A percentile compares a stretch with the other conserved stretches of the same genome.
These are phyloP conservation scores for Mucor plumbeus DNA, from an alignment of 371 early-diverging fungal genomes.

Conservation along the genomic window DNA sequence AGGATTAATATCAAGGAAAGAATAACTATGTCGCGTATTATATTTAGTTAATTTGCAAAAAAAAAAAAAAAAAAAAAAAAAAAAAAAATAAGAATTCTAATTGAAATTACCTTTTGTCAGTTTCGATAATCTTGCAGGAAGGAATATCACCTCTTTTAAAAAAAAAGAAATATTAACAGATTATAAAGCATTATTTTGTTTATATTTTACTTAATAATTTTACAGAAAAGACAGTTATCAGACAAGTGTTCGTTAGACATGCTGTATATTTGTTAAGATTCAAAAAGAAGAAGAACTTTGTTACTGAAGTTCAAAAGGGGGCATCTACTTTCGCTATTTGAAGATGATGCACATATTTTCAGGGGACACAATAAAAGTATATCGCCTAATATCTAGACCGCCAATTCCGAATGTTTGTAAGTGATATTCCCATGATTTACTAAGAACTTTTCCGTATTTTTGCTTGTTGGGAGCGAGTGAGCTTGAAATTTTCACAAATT, in stretches of 20 bases:
- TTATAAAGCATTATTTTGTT: not conserved
- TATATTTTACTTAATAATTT: slow-evolving; percentile 69
- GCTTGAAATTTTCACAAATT: not conserved
- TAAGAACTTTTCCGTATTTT: not conserved
- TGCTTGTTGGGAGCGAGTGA: not conserved
- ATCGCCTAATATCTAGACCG: slow-evolving; percentile 14
- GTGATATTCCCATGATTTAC: not conserved
- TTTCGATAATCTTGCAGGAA: slow-evolving; percentile 82
- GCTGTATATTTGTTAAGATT: not conserved
- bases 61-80: no score
- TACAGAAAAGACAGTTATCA: slow-evolving; percentile 87
- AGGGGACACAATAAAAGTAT: not conserved
- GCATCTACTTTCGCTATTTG: not conserved
- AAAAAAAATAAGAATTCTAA: not conserved
- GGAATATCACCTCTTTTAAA: slow-evolving; percentile 80
- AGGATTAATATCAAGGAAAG: slow-evolving; percentile 82
- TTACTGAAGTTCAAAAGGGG: slow-evolving; percentile 3
- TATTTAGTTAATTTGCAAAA: not conserved
- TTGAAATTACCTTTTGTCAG: slow-evolving; percentile 64
- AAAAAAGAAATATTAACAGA: not conserved
- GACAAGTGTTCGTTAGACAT: slow-evolving; percentile 38
- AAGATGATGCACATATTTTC: not conserved
- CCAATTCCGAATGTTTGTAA: slow-evolving; percentile 4
- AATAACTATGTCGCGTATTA: slow-evolving; percentile 44
- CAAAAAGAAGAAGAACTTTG: not conserved